Conservation (phyloP, 1,284 basidiomycete genomes). For the Violaceomyces palustris region DNA sequence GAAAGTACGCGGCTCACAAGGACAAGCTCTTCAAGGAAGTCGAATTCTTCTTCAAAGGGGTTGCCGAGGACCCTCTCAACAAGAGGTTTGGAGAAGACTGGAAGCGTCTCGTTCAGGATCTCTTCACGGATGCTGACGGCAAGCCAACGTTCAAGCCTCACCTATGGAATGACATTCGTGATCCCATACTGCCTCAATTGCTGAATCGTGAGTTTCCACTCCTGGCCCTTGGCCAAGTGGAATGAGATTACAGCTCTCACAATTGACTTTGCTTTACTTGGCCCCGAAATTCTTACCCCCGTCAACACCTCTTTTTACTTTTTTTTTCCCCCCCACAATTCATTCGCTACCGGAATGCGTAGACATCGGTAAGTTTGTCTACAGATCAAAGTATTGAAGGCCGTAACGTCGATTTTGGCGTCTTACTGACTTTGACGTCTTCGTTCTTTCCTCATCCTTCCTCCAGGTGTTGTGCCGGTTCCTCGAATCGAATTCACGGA, state of each 20-base stretch:
- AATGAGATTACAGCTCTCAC: too few species aligned
- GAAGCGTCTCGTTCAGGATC: slow-evolving; percentile 72
- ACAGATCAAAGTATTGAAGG: too few species aligned
- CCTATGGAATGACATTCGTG: slow-evolving; percentile 77
- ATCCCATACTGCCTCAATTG: slow-evolving; percentile 73
- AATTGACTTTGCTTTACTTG: too few species aligned
- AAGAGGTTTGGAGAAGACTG: slow-evolving; percentile 74
- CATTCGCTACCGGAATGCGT: too few species aligned
- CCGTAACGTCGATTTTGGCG: background rate
- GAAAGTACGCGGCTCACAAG: slow-evolving; percentile 78
- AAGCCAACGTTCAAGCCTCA: slow-evolving; percentile 73
- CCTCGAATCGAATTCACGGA: slow-evolving; percentile 49
- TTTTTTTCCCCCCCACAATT: too few species aligned
- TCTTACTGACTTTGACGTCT: background rate
- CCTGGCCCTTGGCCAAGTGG: too few species aligned
- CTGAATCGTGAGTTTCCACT: slow-evolving; percentile 62
- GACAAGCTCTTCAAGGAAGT: slow-evolving; percentile 71
- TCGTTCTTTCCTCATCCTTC: too few species aligned
- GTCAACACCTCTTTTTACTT: too few species aligned
- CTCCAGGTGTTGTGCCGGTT: slow-evolving; percentile 84
- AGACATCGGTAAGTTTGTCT: too few species aligned
- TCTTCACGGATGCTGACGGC: slow-evolving; percentile 62
- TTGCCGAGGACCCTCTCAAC: slow-evolving; percentile 80
- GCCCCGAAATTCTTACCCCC: too few species aligned
- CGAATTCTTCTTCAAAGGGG: slow-evolving; percentile 71